Percentiles rank a stretch among this genome's conserved stretches.
These are phyloP conservation scores for Tympanopsis confertula DNA, from an alignment of 2,329 filamentous ascomycete genomes.

Conservation along the genomic window DNA sequence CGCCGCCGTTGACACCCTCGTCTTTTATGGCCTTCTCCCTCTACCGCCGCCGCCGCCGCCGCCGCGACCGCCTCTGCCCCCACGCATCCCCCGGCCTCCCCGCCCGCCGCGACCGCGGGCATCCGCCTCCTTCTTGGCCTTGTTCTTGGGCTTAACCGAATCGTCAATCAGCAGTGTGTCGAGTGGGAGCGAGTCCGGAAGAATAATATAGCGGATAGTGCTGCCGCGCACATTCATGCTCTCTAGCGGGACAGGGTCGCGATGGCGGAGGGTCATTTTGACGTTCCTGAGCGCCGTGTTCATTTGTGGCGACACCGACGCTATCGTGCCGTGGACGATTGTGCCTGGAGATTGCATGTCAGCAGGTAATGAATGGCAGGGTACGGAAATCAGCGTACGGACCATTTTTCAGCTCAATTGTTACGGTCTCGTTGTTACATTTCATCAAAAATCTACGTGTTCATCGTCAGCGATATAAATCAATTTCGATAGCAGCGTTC, in stretches of 20 bases:
- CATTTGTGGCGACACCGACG: neutral
- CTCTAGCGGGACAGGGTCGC: neutral
- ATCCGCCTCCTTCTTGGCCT: slow-evolving; percentile 11
- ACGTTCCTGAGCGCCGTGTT: neutral
- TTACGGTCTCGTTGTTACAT: neutral
- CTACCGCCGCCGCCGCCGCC: slow-evolving; percentile 25
- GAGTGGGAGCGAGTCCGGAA: neutral
- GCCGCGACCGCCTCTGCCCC: slow-evolving; percentile 32
- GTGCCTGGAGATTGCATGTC: no score
- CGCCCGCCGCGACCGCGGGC: no score
- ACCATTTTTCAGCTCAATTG: neutral
- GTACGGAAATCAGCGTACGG: no score
- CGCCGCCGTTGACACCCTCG: slow-evolving; percentile 3
- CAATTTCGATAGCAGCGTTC: no score
- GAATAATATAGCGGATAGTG: neutral
- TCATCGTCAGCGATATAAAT: no score
- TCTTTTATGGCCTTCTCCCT: slow-evolving; percentile 19
- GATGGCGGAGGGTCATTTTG: neutral
- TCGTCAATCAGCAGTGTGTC: neutral
- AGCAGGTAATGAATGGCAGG: no score
- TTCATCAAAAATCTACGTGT: neutral
- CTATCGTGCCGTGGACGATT: neutral
- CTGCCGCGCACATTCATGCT: neutral
- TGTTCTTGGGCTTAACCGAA: neutral
- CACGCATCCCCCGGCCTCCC: slow-evolving; percentile 12